Evolutionary conservation across 331 rosid genomes (phyloP).

Genomic region (Rhamnella rubrinervis): DNA sequence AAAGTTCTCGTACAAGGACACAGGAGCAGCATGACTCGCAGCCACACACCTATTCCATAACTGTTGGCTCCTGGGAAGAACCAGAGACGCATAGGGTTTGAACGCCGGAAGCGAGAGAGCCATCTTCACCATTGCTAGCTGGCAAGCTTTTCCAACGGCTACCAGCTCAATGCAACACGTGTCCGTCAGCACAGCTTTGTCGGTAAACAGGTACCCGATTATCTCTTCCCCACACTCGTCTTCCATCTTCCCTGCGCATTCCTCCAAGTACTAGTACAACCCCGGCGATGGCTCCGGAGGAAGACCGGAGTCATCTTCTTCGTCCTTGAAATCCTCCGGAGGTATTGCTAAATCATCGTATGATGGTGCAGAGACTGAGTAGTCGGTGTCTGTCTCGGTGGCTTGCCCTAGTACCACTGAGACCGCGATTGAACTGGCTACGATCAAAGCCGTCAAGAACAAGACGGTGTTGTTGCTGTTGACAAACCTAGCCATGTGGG

Average conservation of each 20-base stretch:
- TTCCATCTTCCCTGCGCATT: not conserved
- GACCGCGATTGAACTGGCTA: no score
- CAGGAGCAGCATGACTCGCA: not conserved
- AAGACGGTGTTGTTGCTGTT: no score
- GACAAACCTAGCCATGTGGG: no score
- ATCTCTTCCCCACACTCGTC: not conserved
- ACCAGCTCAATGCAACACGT: not conserved
- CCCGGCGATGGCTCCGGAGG: not conserved
- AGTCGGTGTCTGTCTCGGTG: no score
- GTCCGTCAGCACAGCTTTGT: not conserved
- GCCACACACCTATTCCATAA: constrained; percentile 5
- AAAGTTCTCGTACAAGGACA: no score
- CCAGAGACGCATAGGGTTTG: not conserved
- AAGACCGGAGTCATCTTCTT: not conserved
- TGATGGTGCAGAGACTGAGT: no score
- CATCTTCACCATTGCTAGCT: not conserved
- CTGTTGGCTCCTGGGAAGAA: not conserved
- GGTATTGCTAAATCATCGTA: no score
- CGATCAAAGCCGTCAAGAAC: no score
- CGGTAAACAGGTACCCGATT: no score
- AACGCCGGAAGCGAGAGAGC: not conserved
- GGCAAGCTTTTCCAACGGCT: not conserved
- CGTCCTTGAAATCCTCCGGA: no score
- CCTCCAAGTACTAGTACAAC: not conserved
- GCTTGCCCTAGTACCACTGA: no score